Evolutionary conservation across 176 grass and related monocot species (phyloP), one percentile per base, ranked within the genome.

Genomic region (Carex scoparia): DNA sequence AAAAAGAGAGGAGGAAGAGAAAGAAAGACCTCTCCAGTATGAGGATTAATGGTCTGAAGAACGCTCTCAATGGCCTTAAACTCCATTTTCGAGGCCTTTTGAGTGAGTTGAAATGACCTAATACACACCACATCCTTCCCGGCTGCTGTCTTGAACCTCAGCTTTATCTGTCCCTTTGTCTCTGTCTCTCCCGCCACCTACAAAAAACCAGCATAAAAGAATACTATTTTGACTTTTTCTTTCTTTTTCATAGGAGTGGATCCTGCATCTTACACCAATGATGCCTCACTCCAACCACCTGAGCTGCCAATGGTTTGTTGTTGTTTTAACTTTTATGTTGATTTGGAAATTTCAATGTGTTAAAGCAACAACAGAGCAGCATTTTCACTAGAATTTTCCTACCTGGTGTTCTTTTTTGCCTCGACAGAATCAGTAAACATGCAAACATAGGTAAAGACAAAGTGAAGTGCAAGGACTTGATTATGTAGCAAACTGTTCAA

Each of bases 1-100:
- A 80, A 80, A 81, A 30, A 64, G 75, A 77, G 18, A 65, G 73
- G 16, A 23, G 80, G 74, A 4, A 46, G n/a, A 44, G 10, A 59
- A 44, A 31, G 11, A 74, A 18, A 28, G 59, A 93, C 91, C 92
- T 93, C 94, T 72, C 95, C 93, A 19, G 89, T 93, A 84, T 98
- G 95, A 79, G 95, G 95, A 89, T 95, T 98, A 86, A 98, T 95
- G 74, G 93, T 95, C 88, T 98, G 95, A 10, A 98, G 93, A 73
- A 95, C 93, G 1, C 95, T 98, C 86, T 98, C 95, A 7, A 98
- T 94, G 59, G 93, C 95, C 79, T 98, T 98, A 79, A 98, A 98
- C 86, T 98, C 95, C 95, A 98, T 95, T 86, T 98, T 95, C 4
- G 95, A 95, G 78, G 95, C 93, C 77, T 98, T 98, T 70, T 98